Evolutionary conservation across 306 rosid genomes (phyloP).

Genomic region (Casuarina glauca): DNA sequence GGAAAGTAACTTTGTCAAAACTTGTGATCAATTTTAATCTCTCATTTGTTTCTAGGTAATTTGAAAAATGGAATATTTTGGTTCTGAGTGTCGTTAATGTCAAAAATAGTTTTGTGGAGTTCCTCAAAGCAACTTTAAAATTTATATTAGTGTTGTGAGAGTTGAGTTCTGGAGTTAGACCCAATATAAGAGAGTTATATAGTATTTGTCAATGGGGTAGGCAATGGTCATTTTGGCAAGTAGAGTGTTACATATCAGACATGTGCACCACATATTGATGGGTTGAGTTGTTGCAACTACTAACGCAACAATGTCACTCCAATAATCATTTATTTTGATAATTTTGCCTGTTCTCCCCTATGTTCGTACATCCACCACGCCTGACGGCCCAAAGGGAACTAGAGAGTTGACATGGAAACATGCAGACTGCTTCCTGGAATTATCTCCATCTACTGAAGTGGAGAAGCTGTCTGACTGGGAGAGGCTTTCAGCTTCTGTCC

Average conservation of each 20-base stretch:
- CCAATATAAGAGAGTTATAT: neutral
- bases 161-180: neutral
- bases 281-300: neutral
- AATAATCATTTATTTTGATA: conserved; percentile 28
- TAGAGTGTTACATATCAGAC: neutral
- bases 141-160: neutral
- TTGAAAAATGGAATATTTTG: neutral
- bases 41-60: neutral
- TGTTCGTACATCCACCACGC: conserved; percentile 82
- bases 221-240: neutral
- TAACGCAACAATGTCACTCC: neutral
- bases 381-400: conserved; percentile 70
- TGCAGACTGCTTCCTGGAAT: conserved; percentile 76
- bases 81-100: neutral
- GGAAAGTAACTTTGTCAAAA: too few relatives aligned
- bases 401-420: conserved; percentile 87
- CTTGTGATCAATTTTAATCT: neutral
- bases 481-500: conserved; percentile 70
- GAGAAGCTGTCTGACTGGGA: conserved; percentile 86
- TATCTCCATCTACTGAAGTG: conserved; percentile 60
- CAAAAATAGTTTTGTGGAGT: neutral
- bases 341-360: conserved; percentile 27
- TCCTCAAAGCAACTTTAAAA: neutral
- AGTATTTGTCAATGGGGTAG: neutral
- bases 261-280: neutral